A percentile compares a stretch with the other conserved stretches of the same genome.
Evolutionary conservation across 306 rosid species (phyloP).

Genomic region (Cucumis melo): DNA sequence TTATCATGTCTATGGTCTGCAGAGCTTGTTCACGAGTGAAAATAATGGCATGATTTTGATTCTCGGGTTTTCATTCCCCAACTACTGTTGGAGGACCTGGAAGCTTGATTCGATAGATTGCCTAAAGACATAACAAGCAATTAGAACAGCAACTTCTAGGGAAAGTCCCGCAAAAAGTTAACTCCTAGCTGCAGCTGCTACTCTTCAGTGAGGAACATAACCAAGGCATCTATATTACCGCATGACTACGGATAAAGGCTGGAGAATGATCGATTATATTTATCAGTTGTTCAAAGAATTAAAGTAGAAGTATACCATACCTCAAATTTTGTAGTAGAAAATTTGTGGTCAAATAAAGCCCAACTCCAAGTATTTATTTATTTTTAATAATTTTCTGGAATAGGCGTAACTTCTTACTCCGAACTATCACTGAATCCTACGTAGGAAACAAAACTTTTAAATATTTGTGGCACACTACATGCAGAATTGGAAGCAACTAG

Average conservation of each 20-base stretch:
- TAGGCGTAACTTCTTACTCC: background rate
- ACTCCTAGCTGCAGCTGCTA: background rate
- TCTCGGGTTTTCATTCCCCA: slow-evolving; percentile 98
- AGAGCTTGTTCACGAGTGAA: slow-evolving; percentile 96
- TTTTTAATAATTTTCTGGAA: background rate
- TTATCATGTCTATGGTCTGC: slow-evolving; percentile 98
- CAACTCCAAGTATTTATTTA: background rate
- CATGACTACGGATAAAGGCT: background rate
- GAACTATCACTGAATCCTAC: background rate
- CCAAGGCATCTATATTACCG: background rate
- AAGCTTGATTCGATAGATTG: slow-evolving; percentile 93
- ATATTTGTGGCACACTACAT: background rate
- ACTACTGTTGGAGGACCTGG: slow-evolving; percentile 82
- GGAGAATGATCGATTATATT: background rate
- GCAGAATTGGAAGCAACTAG: background rate
- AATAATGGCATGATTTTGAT: slow-evolving; percentile 95
- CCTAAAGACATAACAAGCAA: slow-evolving; percentile 23
- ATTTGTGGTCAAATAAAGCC: background rate
- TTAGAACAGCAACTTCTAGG: background rate
- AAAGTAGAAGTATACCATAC: background rate
- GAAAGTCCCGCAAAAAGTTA: background rate
- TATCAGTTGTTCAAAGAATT: background rate
- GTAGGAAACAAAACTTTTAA: background rate
- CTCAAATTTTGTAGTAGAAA: background rate
- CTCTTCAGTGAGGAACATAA: background rate